Percentiles rank a stretch among this genome's conserved stretches.
phyloP scores from a whole-genome alignment of 2,329 filamentous ascomycete species.

The Monilinia vaccinii-corymbosi region DNA sequence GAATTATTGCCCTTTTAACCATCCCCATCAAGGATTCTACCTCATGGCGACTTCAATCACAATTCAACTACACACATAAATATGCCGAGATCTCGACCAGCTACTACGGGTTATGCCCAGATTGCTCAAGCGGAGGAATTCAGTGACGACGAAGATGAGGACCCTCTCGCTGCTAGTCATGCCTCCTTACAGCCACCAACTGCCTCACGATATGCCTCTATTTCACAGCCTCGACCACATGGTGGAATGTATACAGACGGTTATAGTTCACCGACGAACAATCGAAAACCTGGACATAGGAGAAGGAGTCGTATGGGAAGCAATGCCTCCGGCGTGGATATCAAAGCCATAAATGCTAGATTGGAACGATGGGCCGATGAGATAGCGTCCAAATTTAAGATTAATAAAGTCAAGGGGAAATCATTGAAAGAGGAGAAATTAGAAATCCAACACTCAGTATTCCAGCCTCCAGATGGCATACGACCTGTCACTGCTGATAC shows the following conservation, averaged over 20 bases:
- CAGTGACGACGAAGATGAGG: slow-evolving; percentile 52
- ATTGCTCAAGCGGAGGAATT: slow-evolving; percentile 73
- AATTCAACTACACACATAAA: background rate
- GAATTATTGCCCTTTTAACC: background rate
- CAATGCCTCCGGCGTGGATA: slow-evolving; percentile 80
- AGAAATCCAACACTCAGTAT: slow-evolving; percentile 96
- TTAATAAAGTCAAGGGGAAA: slow-evolving; percentile 64
- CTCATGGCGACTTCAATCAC: slow-evolving; percentile 4
- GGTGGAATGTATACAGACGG: slow-evolving; percentile 48
- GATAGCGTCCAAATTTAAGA: slow-evolving; percentile 95
- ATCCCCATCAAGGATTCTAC: background rate
- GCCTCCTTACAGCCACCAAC: slow-evolving; percentile 45
- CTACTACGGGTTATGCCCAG: slow-evolving; percentile 76
- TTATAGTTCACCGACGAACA: slow-evolving; percentile 31
- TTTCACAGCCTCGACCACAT: slow-evolving; percentile 50
- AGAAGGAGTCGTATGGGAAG: slow-evolving; percentile 47
- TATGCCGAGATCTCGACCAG: slow-evolving; percentile 37
- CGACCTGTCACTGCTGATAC: slow-evolving; percentile 69
- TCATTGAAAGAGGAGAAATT: slow-evolving; percentile 73
- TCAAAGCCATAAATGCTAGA: slow-evolving; percentile 95
- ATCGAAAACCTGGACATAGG: slow-evolving; percentile 33
- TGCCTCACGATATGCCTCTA: slow-evolving; percentile 55
- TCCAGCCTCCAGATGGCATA: slow-evolving; percentile 83
- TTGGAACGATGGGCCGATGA: slow-evolving; percentile 96
- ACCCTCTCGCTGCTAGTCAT: slow-evolving; percentile 45